Evolutionary conservation across 768 basidiomycete genomes (phyloP).

Genomic region (Cyclocybe cylindracea): DNA sequence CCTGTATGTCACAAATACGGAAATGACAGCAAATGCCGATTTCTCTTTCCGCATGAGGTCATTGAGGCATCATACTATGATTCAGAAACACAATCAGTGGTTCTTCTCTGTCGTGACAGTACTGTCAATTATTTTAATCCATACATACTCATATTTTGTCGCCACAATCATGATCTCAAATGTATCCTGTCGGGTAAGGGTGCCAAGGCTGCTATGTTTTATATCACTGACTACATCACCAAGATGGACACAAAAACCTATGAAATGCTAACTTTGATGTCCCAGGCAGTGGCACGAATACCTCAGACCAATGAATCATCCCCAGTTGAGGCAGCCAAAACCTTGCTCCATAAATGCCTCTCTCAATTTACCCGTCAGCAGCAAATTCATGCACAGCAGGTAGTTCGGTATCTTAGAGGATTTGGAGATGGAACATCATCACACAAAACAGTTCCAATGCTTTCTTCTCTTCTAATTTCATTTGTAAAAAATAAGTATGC

Average conservation of each 20-base stretch:
- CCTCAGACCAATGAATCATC: background rate
- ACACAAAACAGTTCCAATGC: slow-evolving; percentile 27
- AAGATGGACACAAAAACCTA: slow-evolving; percentile 29
- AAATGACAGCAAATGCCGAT: slow-evolving; percentile 25
- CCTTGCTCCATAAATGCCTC: slow-evolving; percentile 30
- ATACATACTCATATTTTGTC: slow-evolving; percentile 29
- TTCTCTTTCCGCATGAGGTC: slow-evolving; percentile 34
- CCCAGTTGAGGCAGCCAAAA: slow-evolving; percentile 14
- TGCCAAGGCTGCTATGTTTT: slow-evolving; percentile 36
- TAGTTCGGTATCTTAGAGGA: slow-evolving; percentile 28
- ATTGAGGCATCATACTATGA: slow-evolving; percentile 28
- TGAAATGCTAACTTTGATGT: slow-evolving; percentile 25
- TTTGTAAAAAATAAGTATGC: too few relatives aligned
- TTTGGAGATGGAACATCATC: slow-evolving; percentile 24
- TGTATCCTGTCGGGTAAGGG: slow-evolving; percentile 33
- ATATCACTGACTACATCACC: slow-evolving; percentile 36
- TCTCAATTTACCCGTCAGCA: slow-evolving; percentile 28
- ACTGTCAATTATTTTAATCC: slow-evolving; percentile 33
- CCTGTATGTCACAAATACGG: slow-evolving; percentile 31
- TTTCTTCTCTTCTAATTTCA: slow-evolving; percentile 15
- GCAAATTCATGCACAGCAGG: slow-evolving; percentile 35
- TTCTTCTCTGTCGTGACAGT: slow-evolving; percentile 25
- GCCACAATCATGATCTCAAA: slow-evolving; percentile 36
- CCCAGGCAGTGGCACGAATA: slow-evolving; percentile 16
- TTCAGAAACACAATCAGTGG: slow-evolving; percentile 27